Conservation (phyloP, 331 rosid genomes). For the Telfairia occidentalis region DNA sequence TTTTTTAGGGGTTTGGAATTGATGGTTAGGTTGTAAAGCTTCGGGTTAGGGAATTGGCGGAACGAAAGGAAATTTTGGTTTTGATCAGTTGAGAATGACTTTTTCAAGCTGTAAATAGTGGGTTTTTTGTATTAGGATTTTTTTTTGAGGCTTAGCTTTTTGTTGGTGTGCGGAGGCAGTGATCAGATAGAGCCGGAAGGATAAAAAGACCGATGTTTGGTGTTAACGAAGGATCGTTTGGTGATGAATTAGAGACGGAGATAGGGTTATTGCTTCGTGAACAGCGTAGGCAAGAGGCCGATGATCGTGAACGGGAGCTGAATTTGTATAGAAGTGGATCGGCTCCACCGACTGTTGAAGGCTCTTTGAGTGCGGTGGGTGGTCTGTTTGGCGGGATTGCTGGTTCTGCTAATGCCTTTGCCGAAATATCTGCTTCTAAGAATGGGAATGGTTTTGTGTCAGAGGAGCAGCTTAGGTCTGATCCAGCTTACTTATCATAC, state of each 20-base stretch:
- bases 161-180: conserved; percentile 20
- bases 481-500: conserved; percentile 75
- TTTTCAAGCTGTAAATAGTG: conserved; percentile 30
- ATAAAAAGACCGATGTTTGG: conserved; percentile 68
- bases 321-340: conserved; percentile 90
- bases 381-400: conserved; percentile 48
- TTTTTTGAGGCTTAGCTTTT: conserved; percentile 17
- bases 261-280: conserved; percentile 72
- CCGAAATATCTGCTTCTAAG: conserved; percentile 31
- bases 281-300: conserved; percentile 65
- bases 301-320: conserved; percentile 71
- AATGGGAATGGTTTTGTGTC: conserved; percentile 64
- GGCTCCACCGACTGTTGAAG: conserved; percentile 97
- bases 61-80: conserved; percentile 12
- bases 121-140: conserved; percentile 3
- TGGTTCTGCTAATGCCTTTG: conserved; percentile 22
- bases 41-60: conserved; percentile 6
- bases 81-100: conserved; percentile 20
- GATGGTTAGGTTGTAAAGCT: conserved; percentile 5
- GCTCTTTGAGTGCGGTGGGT: conserved; percentile 82
- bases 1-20: neutral
- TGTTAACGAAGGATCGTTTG: conserved; percentile 73
- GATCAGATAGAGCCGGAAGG: conserved; percentile 31
- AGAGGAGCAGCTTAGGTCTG: conserved; percentile 92
- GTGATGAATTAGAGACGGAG: conserved; percentile 83